Evolutionary conservation across 805 yeast species (phyloP).

Genomic region (Yarrowia yakushimensis): DNA sequence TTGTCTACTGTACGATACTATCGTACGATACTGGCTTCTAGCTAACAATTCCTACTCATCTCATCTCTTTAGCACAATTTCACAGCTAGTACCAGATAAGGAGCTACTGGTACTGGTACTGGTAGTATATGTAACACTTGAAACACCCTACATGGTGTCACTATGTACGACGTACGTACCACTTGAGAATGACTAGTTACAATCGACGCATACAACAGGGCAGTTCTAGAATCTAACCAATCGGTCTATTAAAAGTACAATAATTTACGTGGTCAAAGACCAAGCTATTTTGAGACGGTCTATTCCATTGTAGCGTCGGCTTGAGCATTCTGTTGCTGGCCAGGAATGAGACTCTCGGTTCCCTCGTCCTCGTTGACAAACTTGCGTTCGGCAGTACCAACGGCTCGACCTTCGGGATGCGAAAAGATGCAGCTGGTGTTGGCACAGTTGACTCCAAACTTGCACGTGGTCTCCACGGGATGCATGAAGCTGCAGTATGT

Average conservation of each 20-base stretch:
- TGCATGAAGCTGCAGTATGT: constrained; percentile 80
- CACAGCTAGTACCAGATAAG: too few relatives aligned
- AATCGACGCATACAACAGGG: too few relatives aligned
- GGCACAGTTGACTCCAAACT: constrained; percentile 71
- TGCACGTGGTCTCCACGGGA: constrained; percentile 59
- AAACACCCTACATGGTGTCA: too few relatives aligned
- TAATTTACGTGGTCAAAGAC: constrained; percentile 8
- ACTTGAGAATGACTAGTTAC: too few relatives aligned
- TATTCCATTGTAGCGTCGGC: not conserved
- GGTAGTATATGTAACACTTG: too few relatives aligned
- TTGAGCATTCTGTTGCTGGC: not conserved
- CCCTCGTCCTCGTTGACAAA: not conserved
- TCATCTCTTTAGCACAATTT: too few relatives aligned
- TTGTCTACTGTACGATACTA: too few relatives aligned
- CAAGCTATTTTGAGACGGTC: not conserved
- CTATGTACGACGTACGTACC: too few relatives aligned
- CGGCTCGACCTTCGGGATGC: constrained; percentile 62
- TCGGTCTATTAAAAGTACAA: constrained; percentile 13
- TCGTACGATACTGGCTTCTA: too few relatives aligned
- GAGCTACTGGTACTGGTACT: too few relatives aligned
- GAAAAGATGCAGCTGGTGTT: constrained; percentile 66
- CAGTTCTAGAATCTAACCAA: too few relatives aligned
- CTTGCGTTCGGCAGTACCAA: constrained; percentile 1
- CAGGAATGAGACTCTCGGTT: constrained; percentile 5
- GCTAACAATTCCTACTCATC: too few relatives aligned